Base-by-base conservation (phyloP, 352 stramenopile species). In the Pythium periplocum region DNA sequence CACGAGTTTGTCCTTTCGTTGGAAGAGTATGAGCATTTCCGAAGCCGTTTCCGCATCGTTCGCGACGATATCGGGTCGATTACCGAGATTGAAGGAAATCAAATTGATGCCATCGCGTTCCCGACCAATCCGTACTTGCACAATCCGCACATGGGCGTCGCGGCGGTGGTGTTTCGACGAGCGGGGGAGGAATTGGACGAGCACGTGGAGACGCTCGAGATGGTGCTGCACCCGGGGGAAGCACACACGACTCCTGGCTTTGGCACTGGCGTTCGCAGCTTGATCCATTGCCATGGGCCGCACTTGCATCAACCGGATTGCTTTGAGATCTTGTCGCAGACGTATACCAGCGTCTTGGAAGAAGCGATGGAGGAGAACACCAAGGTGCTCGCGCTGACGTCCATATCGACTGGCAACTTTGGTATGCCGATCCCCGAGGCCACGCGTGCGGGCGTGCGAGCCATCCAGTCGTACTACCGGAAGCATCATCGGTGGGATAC, bases 331-430 rank as follows among this genome's bases (percentile, higher is more conserved):
- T 60, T 85, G 17, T 66, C 55, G 1, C 62, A 59, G 10, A 80
- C 71, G 5, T 85, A 85, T 41, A 54, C 61, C 45, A 83, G 47
- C 44, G 53, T 81, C 3, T 51, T 86, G 47, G 42, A 51, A 5
- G 69, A 62, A 1, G 66, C 71, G 6, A 52, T 74, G n/a, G 49
- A 52, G 26, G 71, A 83, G 45, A 65, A 74, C 30, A 54, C 83
- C 1, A 46, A 48, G 34, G 88, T 77, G 48, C 62, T 91, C 2
- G 76, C 73, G 5, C 59, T 87, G 41, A 55, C 69, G 37, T 89
- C 80, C 17, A 86, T 91, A 49, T 86, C 80, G 1, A 89, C 80
- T 0, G 77, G 80, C 2, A 83, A 77, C 44, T 71, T 86, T 41
- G 66, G 71, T 1, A 54, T 80, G 2, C 69, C 69, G 1, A 48